These are phyloP conservation scores for Chionographis japonica DNA, from an alignment of 106 monocot species.

Conservation along the genomic window DNA sequence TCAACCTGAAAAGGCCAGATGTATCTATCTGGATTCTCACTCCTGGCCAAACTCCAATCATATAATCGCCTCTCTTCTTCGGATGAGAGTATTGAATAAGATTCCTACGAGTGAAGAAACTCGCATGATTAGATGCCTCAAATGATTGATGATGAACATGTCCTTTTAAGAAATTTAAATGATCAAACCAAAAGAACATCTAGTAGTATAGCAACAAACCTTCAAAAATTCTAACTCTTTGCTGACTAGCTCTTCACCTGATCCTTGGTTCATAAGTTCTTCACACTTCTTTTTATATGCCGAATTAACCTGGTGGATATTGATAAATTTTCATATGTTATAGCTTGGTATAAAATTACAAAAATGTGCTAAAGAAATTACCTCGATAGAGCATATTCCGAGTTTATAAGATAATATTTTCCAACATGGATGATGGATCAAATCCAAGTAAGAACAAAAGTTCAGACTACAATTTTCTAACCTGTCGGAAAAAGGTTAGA, in stretches of 20 bases:
- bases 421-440: too few species aligned
- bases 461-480: too few species aligned
- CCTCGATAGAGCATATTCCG: too few species aligned
- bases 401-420: too few species aligned
- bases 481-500: too few species aligned
- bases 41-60: conserved; percentile 86
- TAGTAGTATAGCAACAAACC: conserved; percentile 29
- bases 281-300: conserved; percentile 72
- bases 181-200: not conserved
- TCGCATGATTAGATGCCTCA: not conserved
- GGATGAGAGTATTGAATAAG: conserved; percentile 71
- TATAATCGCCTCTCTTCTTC: conserved; percentile 89
- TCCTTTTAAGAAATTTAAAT: not conserved
- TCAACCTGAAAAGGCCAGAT: conserved; percentile 84
- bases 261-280: conserved; percentile 44
- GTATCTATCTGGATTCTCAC: conserved; percentile 73
- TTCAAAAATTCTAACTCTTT: conserved; percentile 52
- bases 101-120: conserved; percentile 39
- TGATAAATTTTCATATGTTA: not conserved
- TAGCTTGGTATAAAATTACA: not conserved
- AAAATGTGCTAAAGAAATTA: not conserved
- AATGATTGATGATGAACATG: not conserved
- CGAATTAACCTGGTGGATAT: conserved; percentile 34
- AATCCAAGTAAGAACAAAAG: not conserved
- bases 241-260: conserved; percentile 55